These are phyloP conservation scores for Oryza punctata DNA, from an alignment of 176 grass and related monocot genomes.

Conservation along the genomic window DNA sequence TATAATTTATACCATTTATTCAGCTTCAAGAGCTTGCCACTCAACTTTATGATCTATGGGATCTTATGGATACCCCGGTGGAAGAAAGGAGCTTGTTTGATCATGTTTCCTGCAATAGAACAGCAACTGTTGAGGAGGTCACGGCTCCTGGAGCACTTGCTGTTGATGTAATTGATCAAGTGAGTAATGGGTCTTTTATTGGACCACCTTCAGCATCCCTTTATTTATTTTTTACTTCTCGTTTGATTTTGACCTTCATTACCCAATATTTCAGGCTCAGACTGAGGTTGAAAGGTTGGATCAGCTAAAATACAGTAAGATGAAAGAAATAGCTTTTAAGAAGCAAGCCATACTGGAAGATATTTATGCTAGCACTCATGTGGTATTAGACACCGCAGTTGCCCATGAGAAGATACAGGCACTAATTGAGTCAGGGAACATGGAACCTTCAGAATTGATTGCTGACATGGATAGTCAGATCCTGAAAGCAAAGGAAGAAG, in stretches of 20 bases:
- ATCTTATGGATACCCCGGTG: background rate
- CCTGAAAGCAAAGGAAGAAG: conserved; percentile 74
- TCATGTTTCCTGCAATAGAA: background rate
- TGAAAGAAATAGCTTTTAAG: conserved; percentile 85
- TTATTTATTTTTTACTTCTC: background rate
- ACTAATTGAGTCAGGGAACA: conserved; percentile 63
- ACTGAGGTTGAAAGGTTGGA: conserved; percentile 76
- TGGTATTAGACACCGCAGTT: conserved; percentile 55
- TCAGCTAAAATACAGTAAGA: conserved; percentile 71
- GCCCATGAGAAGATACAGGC: conserved; percentile 61
- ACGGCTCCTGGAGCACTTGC: background rate
- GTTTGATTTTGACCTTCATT: conserved; percentile 25
- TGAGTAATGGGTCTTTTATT: background rate
- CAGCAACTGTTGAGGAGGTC: background rate
- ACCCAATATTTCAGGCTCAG: conserved; percentile 51
- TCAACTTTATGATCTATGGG: background rate
- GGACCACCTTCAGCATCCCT: background rate
- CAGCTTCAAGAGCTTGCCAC: background rate
- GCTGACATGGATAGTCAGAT: conserved; percentile 79
- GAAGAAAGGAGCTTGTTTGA: background rate
- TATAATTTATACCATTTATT: background rate
- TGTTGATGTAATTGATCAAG: background rate
- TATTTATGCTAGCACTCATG: conserved; percentile 69
- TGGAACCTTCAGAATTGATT: conserved; percentile 73
- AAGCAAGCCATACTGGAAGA: conserved; percentile 73